Evolutionary conservation across 805 yeast genomes (phyloP).

Genomic region (Zygoascus flipseniorum): DNA sequence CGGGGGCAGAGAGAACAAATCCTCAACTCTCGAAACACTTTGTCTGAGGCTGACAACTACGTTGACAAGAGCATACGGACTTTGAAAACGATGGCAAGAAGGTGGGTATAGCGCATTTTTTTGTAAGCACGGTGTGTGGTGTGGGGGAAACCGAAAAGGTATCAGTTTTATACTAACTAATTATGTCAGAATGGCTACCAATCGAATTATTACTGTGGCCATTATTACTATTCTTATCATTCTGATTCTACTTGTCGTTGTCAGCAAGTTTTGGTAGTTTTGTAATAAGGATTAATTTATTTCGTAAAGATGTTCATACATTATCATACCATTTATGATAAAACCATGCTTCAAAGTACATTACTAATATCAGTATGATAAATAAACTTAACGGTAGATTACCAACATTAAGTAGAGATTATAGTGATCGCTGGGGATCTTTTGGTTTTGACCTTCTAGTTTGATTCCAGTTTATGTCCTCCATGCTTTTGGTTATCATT

Average conservation of each 20-base stretch:
- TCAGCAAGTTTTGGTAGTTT: slow-evolving; percentile 65
- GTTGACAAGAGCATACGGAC: slow-evolving; percentile 87
- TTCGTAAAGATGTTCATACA: not conserved
- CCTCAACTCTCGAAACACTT: slow-evolving; percentile 72
- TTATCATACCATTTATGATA: not conserved
- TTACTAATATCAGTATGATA: not conserved
- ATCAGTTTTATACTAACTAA: not conserved
- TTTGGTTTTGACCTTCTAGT: no score
- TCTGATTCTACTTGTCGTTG: slow-evolving; percentile 72
- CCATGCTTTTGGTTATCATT: not conserved
- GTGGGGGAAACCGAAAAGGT: not conserved
- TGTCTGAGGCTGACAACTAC: slow-evolving; percentile 84
- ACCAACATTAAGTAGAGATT: not conserved
- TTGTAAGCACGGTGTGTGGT: not conserved
- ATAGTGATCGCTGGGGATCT: no score
- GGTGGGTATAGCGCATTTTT: slow-evolving; percentile 12
- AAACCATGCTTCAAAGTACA: not conserved
- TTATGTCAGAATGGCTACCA: slow-evolving; percentile 63
- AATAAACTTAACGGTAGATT: not conserved
- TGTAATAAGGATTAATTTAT: not conserved
- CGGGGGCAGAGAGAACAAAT: slow-evolving; percentile 92
- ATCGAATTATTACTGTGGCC: slow-evolving; percentile 81
- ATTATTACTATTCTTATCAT: slow-evolving; percentile 81
- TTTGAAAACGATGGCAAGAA: slow-evolving; percentile 79
- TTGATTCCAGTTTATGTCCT: no score